Evolutionary conservation across 2,329 filamentous ascomycete genomes (phyloP), one percentile per base, ranked within the genome.

Genomic region (Aschersonia sp.): DNA sequence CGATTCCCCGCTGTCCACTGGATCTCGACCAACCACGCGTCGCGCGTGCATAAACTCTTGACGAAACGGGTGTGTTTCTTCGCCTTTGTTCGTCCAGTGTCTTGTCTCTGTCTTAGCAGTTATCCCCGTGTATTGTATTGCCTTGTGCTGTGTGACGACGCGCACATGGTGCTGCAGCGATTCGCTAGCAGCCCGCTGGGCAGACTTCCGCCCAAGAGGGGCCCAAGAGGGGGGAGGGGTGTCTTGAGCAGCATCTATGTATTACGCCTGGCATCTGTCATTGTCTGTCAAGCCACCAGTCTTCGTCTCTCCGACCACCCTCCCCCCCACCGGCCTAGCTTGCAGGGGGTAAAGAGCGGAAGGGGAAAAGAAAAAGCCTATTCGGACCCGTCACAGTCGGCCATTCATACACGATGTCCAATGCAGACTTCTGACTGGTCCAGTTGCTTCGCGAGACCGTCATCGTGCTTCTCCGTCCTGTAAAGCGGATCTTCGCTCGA

Each of bases 371-470:
- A 45, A 45, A 49, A 48, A 49, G 47, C 46, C 40, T 42, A 47
- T 47, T 47, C 41, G 41, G 32, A 41, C 47, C 46, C 30, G 50
- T 53, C 43, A 47, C 46, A 44, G 52, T 47, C 50, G 47, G 30
- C 47, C 45, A 42, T 40, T 52, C 44, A 48, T 46, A 49, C 53
- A 55, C 54, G 48, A 50, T 51, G 50, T 46, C 30, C 29, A 46
- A 45, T 35, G 32, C 42, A 5, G 44, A 42, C 46, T 14, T 52
- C 46, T 56, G 42, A 56, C 49, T 56, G 54, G 54, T 44, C 47
- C 22, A 47, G 14, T 30, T 42, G 41, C 30, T 12, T 4, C 10
- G 41, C 35, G 12, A 37, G 35, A 12, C 12, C 39, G 31, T 43
- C 32, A 30, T 46, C 30, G 14, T 22, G 41, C 32, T n/a, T 45